Conservation (phyloP, 768 basidiomycete genomes). For the Macrolepiota fuliginosa region DNA sequence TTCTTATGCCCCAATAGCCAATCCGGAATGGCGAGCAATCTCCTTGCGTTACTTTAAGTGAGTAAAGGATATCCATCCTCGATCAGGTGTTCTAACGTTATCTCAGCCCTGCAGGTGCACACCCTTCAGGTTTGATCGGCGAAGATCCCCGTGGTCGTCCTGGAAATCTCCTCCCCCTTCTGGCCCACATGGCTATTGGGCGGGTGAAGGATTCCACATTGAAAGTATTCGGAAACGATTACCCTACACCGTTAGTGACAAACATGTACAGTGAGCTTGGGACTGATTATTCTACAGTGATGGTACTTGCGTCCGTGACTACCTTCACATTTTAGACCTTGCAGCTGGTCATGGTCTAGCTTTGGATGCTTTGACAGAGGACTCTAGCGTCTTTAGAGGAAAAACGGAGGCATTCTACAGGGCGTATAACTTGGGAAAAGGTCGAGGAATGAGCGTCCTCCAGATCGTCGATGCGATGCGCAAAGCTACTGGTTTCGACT, state of each 20-base stretch:
- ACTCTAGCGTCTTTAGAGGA: constrained; percentile 59
- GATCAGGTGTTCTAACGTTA: not conserved
- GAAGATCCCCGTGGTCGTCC: constrained; percentile 97
- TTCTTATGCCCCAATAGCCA: constrained; percentile 42
- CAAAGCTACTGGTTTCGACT: constrained; percentile 85
- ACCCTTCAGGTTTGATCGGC: constrained; percentile 92
- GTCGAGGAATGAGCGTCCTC: constrained; percentile 87
- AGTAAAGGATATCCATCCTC: constrained; percentile 17
- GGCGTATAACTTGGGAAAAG: constrained; percentile 96
- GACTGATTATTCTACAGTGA: constrained; percentile 50
- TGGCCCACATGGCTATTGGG: constrained; percentile 94
- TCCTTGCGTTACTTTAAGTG: constrained; percentile 98
- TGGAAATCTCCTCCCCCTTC: constrained; percentile 88
- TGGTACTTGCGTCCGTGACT: constrained; percentile 97
- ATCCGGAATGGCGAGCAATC: constrained; percentile 75
- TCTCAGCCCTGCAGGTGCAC: constrained; percentile 91
- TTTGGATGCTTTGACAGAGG: constrained; percentile 71
- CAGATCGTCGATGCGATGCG: constrained; percentile 96
- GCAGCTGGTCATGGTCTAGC: constrained; percentile 93
- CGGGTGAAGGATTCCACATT: constrained; percentile 67
- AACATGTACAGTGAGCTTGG: not conserved
- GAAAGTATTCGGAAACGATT: constrained; percentile 95
- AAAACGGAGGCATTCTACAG: constrained; percentile 67
- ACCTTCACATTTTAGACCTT: constrained; percentile 90
- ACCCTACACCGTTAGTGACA: constrained; percentile 77